Evolutionary conservation across 2,329 filamentous ascomycete genomes (phyloP).

Genomic region (Fusarium virguliforme): DNA sequence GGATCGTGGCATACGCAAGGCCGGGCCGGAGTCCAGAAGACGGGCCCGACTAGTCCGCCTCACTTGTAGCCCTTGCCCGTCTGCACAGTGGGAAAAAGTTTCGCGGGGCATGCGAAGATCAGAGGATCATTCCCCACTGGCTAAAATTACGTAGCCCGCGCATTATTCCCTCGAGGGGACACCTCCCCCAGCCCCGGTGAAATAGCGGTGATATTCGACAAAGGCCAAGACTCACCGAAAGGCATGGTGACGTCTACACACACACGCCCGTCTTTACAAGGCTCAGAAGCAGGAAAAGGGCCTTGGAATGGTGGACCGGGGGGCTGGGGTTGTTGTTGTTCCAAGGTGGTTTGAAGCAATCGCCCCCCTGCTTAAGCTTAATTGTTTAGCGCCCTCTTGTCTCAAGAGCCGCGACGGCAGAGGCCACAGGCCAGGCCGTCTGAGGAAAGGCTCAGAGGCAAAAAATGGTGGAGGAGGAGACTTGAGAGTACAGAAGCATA

Average conservation of each 20-base stretch:
- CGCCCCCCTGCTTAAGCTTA: constrained; percentile 45
- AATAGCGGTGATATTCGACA: constrained; percentile 16
- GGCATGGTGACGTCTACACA: constrained; percentile 14
- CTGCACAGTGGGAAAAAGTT: constrained; percentile 35
- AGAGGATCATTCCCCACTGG: constrained; percentile 22
- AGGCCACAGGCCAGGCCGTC: constrained; percentile 9
- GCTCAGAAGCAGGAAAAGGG: background rate
- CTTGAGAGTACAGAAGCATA: background rate
- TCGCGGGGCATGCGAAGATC: constrained; percentile 35
- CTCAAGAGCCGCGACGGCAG: constrained; percentile 33
- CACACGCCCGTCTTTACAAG: background rate
- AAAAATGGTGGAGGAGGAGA: background rate
- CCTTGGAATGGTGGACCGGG: constrained; percentile 12
- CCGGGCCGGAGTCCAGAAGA: constrained; percentile 44
- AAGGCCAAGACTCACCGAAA: constrained; percentile 11
- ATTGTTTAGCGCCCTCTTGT: constrained; percentile 40
- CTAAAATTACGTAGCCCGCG: constrained; percentile 39
- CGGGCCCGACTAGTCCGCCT: constrained; percentile 36
- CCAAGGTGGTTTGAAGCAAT: constrained; percentile 17
- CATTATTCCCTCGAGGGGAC: constrained; percentile 21
- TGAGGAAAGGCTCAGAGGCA: background rate
- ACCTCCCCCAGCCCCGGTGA: constrained; percentile 5
- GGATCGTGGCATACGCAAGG: constrained; percentile 13
- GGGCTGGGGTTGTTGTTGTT: constrained; percentile 18
- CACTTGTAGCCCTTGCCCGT: constrained; percentile 11